These are phyloP conservation scores for Actinomortierella wolfii DNA, from an alignment of 371 early-diverging fungal species.

Conservation along the genomic window DNA sequence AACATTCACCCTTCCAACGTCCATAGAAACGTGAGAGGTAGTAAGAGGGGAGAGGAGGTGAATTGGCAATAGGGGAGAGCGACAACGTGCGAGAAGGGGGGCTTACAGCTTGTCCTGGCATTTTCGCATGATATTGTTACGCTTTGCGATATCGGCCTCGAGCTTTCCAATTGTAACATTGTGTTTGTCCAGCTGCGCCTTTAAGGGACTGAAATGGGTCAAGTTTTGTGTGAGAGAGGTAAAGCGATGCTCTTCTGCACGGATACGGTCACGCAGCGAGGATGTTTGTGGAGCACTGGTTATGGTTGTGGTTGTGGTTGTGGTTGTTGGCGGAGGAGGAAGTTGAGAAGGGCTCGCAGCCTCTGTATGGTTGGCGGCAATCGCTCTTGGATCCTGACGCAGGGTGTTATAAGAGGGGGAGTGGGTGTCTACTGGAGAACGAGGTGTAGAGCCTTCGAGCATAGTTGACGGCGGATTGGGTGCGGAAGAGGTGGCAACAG, in stretches of 20 bases:
- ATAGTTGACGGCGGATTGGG: too few species aligned
- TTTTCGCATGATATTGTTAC: slow-evolving; percentile 19
- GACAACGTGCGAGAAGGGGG: too few species aligned
- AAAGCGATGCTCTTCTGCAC: slow-evolving; percentile 36
- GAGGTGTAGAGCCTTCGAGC: too few species aligned
- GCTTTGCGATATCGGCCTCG: slow-evolving; percentile 39
- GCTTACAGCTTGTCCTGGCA: slow-evolving; percentile 43
- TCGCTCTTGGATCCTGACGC: too few species aligned
- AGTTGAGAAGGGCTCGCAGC: slow-evolving; percentile 5
- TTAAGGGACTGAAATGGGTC: slow-evolving; percentile 45
- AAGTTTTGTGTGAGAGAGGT: slow-evolving; percentile 44
- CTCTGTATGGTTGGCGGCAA: neutral
- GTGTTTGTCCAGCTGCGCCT: slow-evolving; percentile 36
- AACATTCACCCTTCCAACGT: too few species aligned
- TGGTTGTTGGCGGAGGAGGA: slow-evolving; percentile 1
- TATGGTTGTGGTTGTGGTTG: neutral
- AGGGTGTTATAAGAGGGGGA: too few species aligned
- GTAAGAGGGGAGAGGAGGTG: too few species aligned
- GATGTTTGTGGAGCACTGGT: neutral
- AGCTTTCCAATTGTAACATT: slow-evolving; percentile 35
- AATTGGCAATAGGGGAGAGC: too few species aligned
- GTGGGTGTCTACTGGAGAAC: too few species aligned
- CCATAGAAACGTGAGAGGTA: too few species aligned
- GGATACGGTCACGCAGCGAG: slow-evolving; percentile 33
- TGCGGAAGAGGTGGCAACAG: too few species aligned